Conservation (phyloP, 208 protist genomes). For the Naegleria gruberi region DNA sequence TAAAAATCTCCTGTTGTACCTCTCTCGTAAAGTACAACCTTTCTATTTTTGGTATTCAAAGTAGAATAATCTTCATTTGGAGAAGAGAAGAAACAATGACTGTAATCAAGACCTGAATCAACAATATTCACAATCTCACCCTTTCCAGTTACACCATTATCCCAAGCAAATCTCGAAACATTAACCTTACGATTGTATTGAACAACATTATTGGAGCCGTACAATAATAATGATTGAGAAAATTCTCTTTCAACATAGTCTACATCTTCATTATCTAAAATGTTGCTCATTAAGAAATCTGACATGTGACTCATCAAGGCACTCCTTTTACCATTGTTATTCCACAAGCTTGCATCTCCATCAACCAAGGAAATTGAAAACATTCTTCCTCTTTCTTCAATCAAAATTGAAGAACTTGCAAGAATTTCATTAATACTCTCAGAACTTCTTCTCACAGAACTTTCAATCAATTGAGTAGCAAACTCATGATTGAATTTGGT, state of each 20-base stretch:
- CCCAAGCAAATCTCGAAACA: neutral
- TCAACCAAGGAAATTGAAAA: too few relatives aligned
- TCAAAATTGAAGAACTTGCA: too few relatives aligned
- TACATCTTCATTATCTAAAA: neutral
- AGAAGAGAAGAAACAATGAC: neutral
- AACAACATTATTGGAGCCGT: neutral
- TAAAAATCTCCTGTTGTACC: constrained; percentile 63
- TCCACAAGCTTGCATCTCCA: too few relatives aligned
- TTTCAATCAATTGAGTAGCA: too few relatives aligned
- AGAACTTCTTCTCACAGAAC: too few relatives aligned
- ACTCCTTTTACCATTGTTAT: too few relatives aligned
- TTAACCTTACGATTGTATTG: neutral
- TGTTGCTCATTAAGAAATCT: too few relatives aligned
- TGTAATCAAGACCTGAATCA: neutral
- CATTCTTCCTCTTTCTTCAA: too few relatives aligned
- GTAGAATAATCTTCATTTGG: neutral
- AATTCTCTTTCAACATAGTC: neutral
- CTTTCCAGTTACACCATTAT: neutral
- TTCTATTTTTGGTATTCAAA: neutral
- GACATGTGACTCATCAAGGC: too few relatives aligned
- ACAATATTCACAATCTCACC: neutral
- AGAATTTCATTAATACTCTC: too few relatives aligned
- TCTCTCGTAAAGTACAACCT: neutral
- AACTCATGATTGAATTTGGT: too few relatives aligned
- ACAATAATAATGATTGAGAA: neutral